phyloP scores from a whole-genome alignment of 805 yeast species.

The Danielia oregonensis region DNA sequence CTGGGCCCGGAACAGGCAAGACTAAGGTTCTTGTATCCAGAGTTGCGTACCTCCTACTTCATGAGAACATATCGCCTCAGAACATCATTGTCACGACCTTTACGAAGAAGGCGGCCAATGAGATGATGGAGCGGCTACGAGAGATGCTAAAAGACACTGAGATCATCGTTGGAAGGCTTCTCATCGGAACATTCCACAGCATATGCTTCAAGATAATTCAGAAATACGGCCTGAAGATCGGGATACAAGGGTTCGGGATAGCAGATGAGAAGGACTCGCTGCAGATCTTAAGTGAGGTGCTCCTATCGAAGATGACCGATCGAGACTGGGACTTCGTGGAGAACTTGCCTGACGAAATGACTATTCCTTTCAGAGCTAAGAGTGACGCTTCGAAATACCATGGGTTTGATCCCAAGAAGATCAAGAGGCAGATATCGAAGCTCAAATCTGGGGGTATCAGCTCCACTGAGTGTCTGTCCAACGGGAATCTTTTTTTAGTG shows the following conservation, averaged over 20 bases:
- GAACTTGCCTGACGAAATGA: slow-evolving; percentile 13
- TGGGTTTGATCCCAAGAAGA: slow-evolving; percentile 39
- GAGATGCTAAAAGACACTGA: slow-evolving; percentile 29
- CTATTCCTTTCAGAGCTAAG: slow-evolving; percentile 9
- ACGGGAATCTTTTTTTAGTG: slow-evolving; percentile 16
- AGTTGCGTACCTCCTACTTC: slow-evolving; percentile 63
- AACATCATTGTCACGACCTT: slow-evolving; percentile 83
- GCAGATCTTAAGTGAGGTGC: slow-evolving; percentile 42
- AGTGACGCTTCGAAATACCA: slow-evolving; percentile 15
- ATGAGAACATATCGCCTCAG: slow-evolving; percentile 52
- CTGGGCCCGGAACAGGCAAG: slow-evolving; percentile 70
- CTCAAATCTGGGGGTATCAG: slow-evolving; percentile 51
- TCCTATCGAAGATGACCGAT: slow-evolving; percentile 21
- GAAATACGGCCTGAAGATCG: slow-evolving; percentile 50
- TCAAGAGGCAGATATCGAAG: slow-evolving; percentile 47
- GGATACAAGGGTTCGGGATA: slow-evolving; percentile 44
- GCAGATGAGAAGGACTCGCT: slow-evolving; percentile 63
- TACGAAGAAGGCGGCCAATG: slow-evolving; percentile 88
- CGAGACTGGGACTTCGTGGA: slow-evolving; percentile 16
- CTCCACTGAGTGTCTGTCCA: slow-evolving; percentile 31
- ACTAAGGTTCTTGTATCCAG: slow-evolving; percentile 79
- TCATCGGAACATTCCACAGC: slow-evolving; percentile 89
- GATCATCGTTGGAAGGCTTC: slow-evolving; percentile 42
- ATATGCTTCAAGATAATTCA: slow-evolving; percentile 62
- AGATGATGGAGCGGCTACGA: slow-evolving; percentile 64